Base-by-base conservation (phyloP, 257 asterid genomes). In the Nicotiana otophora region DNA sequence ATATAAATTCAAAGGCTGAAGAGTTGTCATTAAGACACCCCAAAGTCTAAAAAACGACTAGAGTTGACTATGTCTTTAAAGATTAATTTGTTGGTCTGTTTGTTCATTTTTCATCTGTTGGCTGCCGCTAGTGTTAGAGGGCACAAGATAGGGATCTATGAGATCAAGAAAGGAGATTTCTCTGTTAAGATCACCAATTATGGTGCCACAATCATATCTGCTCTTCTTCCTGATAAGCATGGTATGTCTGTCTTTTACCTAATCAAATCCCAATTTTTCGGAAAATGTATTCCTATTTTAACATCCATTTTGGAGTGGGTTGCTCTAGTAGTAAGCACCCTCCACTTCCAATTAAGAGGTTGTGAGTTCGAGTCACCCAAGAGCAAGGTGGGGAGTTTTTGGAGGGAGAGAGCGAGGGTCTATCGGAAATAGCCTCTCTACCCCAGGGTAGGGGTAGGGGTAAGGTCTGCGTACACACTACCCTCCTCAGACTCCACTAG, bases 131-230 rank as follows among this genome's bases (percentile, higher is more conserved):
- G 63, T 75, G 80, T 75, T 75, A 5, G n/a, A 2, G 70, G 42
- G 16, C 16, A 0, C 1, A 54, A 81, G 61, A 42, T 81, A 16
- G 64, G 77, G 15, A 63, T 81, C 8, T 64, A 81, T 81, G 83
- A 64, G 83, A n/a, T 81, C 3, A 81, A 88, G 88, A 87, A 76
- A 48, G 94, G 91, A 34, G 89, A 90, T 85, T 91, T 94, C 88
- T 81, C 87, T 33, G 28, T 95, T 4, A 94, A 90, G 82, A 87
- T 95, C 62, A 92, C 98, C 0, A 89, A 95, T 75, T 94, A 82
- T 82, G 99, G 99, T 55, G 98, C 99, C 53, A 89, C 92, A 77
- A 86, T 95, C 83, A 85, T 91, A 10, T 95, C 98, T 12, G 91
- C 94, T 65, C 42, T 92, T 84, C 88, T 95, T 72, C 99, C 99